These are phyloP conservation scores for Fraxinus sp. DNA, from an alignment of 305 asterid genomes.

Conservation along the genomic window DNA sequence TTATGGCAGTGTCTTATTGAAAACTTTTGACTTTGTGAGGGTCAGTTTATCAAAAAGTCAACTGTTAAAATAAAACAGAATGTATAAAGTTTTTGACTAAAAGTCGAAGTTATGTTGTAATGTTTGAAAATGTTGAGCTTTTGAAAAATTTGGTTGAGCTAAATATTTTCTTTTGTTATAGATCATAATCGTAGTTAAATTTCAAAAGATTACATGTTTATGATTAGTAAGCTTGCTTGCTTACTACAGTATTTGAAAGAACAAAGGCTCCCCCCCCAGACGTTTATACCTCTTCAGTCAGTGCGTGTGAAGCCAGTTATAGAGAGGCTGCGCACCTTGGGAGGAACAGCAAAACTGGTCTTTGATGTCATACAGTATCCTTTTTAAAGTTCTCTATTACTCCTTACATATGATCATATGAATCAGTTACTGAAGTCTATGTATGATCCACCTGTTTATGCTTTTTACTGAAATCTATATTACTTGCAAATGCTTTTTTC, in stretches of 20 bases:
- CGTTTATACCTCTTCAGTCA: constrained; percentile 92
- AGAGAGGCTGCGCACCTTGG: constrained; percentile 88
- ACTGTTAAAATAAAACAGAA: not conserved
- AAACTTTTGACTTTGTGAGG: constrained; percentile 3
- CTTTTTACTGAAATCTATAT: not conserved
- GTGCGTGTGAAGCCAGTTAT: constrained; percentile 89
- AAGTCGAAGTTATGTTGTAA: not conserved
- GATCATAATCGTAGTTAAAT: not conserved
- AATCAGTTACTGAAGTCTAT: constrained; percentile 5
- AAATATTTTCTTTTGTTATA: constrained; percentile 11
- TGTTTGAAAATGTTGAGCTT: constrained; percentile 11
- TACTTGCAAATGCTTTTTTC: constrained; percentile 1
- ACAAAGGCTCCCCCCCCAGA: constrained; percentile 98
- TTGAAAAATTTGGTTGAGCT: constrained; percentile 7
- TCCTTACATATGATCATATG: constrained; percentile 20
- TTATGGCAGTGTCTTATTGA: not conserved
- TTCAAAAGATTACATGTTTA: constrained; percentile 15
- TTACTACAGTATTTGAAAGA: constrained; percentile 89
- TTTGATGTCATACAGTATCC: constrained; percentile 99
- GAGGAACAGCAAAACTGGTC: constrained; percentile 87
- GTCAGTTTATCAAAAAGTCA: constrained; percentile 5
- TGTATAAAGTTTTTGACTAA: not conserved
- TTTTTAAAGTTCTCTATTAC: constrained; percentile 17
- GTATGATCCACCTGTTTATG: constrained; percentile 1
- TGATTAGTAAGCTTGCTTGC: constrained; percentile 34